Evolutionary conservation across 2,329 filamentous ascomycete species (phyloP), one percentile per base, ranked within the genome.

Genomic region (Exophiala sp.): DNA sequence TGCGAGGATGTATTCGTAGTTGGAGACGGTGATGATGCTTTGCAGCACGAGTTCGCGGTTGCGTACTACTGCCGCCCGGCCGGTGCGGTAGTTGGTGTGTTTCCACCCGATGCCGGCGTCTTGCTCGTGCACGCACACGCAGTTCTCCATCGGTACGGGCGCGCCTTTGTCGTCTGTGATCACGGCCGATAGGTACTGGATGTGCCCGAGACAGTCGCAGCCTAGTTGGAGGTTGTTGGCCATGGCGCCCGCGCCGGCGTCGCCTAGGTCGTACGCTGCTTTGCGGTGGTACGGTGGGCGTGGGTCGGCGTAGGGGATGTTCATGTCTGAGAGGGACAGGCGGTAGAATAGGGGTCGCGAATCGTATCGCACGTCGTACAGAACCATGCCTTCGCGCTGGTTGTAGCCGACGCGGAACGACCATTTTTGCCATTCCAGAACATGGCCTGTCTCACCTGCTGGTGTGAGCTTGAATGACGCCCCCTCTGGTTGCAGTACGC

Each of bases 1-100:
- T 2, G 82, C 81, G 30, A 86, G 73, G 58, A 86, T 84, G 62
- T 86, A 86, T 62, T 86, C 83, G 66, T 86, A 86, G 67, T 86
- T 86, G 9, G 80, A 75, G 3, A 86, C 80, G 0, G 82, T 86
- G 66, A 84, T 83, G 64, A 86, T 86, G 60, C 77, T 79, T 62
- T 86, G 83, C 4, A 86, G 63, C 1, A 86, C 81, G 2, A 86
- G 68, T 62, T 86, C 81, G 21, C 83, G 73, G 55, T 78, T 80
- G 16, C 83, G 76, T 14, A 78, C 76, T 3, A 85, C 74, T 0
- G 79, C 81, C 1, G 82, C 81, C 8, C 80, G 72, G 0, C 77
- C 78, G 3, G 81, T 84, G 8, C 83, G 73, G 67, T 85, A 83
- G 65, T 86, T 86, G 42, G 81, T 85, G 66, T 86, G 83, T 62